A percentile compares a stretch with the other conserved stretches of the same genome.
Evolutionary conservation across 192 early-diverging fungal species (phyloP).

Genomic region (Backusella parvicylindrica): DNA sequence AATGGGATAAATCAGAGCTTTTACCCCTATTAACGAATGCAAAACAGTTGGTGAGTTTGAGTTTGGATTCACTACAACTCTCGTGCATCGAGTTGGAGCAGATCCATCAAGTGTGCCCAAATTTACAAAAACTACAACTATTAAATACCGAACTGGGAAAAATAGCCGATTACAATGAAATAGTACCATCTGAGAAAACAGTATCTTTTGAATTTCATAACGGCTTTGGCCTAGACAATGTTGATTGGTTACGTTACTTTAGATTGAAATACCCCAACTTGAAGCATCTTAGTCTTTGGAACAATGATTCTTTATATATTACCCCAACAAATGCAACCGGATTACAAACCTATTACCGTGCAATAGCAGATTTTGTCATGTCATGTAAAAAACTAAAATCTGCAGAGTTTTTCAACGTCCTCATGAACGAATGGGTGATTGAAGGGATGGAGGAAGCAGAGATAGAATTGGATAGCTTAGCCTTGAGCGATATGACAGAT

Average conservation of each 20-base stretch:
- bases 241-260: not conserved
- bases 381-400: not conserved
- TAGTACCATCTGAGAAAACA: not conserved
- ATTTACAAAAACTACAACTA: not conserved
- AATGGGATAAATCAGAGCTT: not conserved
- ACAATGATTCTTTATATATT: not conserved
- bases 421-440: not conserved
- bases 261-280: not conserved
- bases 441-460: not conserved
- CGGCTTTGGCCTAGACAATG: not conserved
- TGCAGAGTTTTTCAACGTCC: not conserved
- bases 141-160: not conserved
- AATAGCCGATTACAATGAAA: not conserved
- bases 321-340: not conserved
- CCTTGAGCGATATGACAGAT: slow-evolving; percentile 4
- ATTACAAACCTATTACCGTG: not conserved
- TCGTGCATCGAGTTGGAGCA: not conserved
- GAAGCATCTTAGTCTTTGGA: not conserved
- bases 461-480: not conserved
- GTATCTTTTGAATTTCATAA: not conserved
- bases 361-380: not conserved
- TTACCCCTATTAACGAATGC: not conserved
- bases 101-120: not conserved
- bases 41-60: not conserved
- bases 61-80: not conserved